Base-by-base conservation (phyloP, 2,329 filamentous ascomycete species). In the Fusarium begoniae region DNA sequence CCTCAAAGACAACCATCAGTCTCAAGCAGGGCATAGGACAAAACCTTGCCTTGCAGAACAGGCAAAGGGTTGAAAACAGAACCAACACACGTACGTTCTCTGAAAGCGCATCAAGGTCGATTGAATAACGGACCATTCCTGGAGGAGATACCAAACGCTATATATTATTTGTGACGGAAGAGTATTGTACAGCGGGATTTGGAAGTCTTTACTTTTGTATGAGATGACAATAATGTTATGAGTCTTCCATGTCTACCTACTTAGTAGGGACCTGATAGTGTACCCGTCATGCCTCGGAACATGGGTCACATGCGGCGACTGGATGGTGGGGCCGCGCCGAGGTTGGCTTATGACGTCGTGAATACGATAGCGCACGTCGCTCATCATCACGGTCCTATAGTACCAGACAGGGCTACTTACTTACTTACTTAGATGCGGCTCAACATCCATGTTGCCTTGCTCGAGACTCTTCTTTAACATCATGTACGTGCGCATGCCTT, bases 1-100 rank as follows among this genome's bases (percentile, higher is more conserved):
- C 80, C 83, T 44, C 84, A 85, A 63, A 83, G 87, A 58, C 82
- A 83, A 63, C 81, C 84, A 17, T 88, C 87, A 24, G 84, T 88
- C 44, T 80, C 84, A 54, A 84, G 84, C 72, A 84, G 86, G 60
- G 86, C 83, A 51, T 88, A 84, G 81, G 38, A 47, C 20, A 32
- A 37, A 45, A 15, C 43, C 54, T 37, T n/a, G n/a, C 47, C 62
- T 32, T 26, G 28, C 44, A 53, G 28, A 30, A 22, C 24, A 60
- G 30, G 24, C 47, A 17, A 20, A 32, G 38, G 56, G 38, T 24
- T 18, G 38, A 55, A 57, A n/a, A 20, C 15, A 37, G 17, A 45
- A 32, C 22, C 45, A 47, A 35, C 24, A 24, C 22, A 37, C 22
- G n/a, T 24, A 41, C 22, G n/a, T 26, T 13, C 43, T 35, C 17